These are phyloP conservation scores for Fomitopsis pulvina DNA, from an alignment of 768 basidiomycete species.

Conservation along the genomic window DNA sequence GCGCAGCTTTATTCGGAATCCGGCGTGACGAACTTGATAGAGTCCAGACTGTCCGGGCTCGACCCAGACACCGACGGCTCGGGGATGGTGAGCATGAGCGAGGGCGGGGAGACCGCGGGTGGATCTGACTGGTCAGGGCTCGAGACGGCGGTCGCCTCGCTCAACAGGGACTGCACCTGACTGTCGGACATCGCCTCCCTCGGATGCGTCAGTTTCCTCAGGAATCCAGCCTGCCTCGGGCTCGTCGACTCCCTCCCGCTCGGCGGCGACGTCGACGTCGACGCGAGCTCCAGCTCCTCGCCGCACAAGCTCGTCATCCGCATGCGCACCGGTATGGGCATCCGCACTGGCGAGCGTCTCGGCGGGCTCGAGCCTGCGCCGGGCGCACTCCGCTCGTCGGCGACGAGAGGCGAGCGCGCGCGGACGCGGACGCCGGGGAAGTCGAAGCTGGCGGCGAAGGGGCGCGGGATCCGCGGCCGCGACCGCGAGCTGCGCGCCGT, in stretches of 20 bases:
- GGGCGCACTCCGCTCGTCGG: background rate
- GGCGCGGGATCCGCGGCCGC: slow-evolving; percentile 3
- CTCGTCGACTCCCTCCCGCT: background rate
- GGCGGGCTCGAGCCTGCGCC: slow-evolving; percentile 8
- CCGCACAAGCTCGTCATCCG: slow-evolving; percentile 8
- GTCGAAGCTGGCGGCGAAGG: slow-evolving; percentile 4
- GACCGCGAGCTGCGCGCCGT: slow-evolving; percentile 9
- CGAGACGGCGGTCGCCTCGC: no score
- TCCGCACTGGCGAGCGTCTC: background rate
- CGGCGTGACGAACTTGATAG: slow-evolving; percentile 11
- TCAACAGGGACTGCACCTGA: background rate
- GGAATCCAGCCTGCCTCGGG: slow-evolving; percentile 4
- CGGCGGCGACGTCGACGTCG: background rate
- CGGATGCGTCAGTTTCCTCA: background rate
- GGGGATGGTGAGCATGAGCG: slow-evolving; percentile 4
- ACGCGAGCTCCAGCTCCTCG: background rate
- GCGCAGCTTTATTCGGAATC: slow-evolving; percentile 5
- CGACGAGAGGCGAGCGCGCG: slow-evolving; percentile 1
- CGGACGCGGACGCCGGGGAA: background rate
- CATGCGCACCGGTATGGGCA: slow-evolving; percentile 14
- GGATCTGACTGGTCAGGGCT: no score
- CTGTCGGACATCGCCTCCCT: background rate
- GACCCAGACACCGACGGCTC: background rate
- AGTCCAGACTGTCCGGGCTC: slow-evolving; percentile 12
- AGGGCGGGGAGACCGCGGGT: no score